These are phyloP conservation scores for Abrus precatorius DNA, from an alignment of 306 rosid genomes.

Conservation along the genomic window DNA sequence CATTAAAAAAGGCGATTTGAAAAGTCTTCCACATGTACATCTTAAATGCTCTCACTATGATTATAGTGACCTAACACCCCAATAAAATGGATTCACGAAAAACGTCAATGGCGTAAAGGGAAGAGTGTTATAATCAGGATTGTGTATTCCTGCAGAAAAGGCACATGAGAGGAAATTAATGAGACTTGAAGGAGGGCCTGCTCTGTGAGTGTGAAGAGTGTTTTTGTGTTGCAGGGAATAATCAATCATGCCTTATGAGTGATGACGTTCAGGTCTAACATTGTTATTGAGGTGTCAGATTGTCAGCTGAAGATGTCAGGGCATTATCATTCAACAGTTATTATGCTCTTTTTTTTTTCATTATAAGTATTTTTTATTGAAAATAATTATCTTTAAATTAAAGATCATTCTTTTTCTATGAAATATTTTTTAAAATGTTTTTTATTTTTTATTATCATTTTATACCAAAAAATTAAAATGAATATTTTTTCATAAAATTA, in stretches of 20 bases:
- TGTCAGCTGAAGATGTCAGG: constrained; percentile 39
- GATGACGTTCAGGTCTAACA: constrained; percentile 41
- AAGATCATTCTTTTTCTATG: too few species aligned
- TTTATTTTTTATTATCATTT: too few species aligned
- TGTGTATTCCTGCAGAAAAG: constrained; percentile 5
- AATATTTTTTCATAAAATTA: neutral
- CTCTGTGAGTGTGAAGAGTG: neutral
- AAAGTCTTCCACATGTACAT: constrained; percentile 20
- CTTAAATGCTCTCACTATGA: constrained; percentile 27
- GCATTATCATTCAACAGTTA: constrained; percentile 41
- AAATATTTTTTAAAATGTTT: too few species aligned
- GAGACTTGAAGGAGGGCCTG: constrained; percentile 1
- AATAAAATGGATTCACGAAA: neutral
- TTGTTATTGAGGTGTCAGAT: constrained; percentile 38
- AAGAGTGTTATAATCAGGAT: neutral
- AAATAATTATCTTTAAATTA: too few species aligned
- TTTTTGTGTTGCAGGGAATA: constrained; percentile 45
- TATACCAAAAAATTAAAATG: too few species aligned
- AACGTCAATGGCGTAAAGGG: constrained; percentile 30
- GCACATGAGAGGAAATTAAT: neutral
- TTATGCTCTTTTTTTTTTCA: too few species aligned
- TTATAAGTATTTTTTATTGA: too few species aligned
- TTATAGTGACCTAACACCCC: constrained; percentile 37
- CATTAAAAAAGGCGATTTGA: neutral
- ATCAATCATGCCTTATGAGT: constrained; percentile 11